Base-by-base conservation (phyloP, 805 yeast species). In the Metschnikowia corniflorae region DNA sequence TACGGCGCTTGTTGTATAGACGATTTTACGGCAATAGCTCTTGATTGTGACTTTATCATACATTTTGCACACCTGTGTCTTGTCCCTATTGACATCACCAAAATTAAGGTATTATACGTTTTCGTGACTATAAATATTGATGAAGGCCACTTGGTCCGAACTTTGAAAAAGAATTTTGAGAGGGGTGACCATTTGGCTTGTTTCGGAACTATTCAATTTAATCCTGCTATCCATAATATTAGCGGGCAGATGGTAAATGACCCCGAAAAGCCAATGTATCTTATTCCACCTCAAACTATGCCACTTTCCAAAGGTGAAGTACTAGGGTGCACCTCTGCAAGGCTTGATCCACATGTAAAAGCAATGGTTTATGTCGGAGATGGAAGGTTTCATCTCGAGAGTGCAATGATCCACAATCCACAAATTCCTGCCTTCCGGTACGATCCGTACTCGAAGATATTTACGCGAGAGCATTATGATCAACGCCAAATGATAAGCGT, bases 1-100 rank as follows among this genome's bases (percentile, higher is more conserved):
- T 93, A 93, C 54, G 98, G 98, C 28, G 98, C 98, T 0, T 93
- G 98, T 58, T 93, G 98, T 63, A 88, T 93, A 30, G 98, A 93
- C 58, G 98, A 93, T 55, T 93, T 72, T 56, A 89, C 98, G 0
- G 98, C 98, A 2, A 70, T 89, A 45, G 80, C 97, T 0, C 61
- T 93, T 18, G 96, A 85, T 32, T 93, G 98, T 63, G 98, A 93
- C 55, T 83, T 89, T 53, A 80, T 93, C 42, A 87, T 91, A 10
- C 98, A 93, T 62, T 93, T 93, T 61, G 98, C 98, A 2, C 98
- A 93, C 58, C 87, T 96, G 6, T 93, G 98, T 62, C 69, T 93
- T 30, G 97, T 93, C 1, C 98, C 98, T 2, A 85, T 93, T 19
- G 97, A 89, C 57, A 73, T 91, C 31, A 93, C 97, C 6, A 69